Evolutionary conservation across 2,329 filamentous ascomycete species (phyloP).

Genomic region (Trichoderma hamatum): DNA sequence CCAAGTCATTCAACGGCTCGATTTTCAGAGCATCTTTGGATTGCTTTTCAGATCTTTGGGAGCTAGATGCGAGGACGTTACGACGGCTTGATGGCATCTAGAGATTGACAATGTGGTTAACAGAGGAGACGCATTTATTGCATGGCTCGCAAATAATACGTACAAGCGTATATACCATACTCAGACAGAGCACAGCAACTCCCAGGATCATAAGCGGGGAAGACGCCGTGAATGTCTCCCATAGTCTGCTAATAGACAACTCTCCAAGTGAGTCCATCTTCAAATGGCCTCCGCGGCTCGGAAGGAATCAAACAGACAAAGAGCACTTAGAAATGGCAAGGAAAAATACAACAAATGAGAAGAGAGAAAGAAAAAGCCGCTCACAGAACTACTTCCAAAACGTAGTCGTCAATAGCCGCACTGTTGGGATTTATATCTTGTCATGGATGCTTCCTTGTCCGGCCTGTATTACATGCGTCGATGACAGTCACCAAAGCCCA

Average conservation of each 20-base stretch:
- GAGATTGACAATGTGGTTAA: neutral
- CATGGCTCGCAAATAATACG: neutral
- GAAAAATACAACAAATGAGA: neutral
- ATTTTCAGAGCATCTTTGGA: constrained; percentile 22
- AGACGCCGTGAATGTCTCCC: neutral
- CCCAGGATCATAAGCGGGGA: neutral
- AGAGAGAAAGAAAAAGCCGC: neutral
- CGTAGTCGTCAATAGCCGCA: neutral
- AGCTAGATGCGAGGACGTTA: neutral
- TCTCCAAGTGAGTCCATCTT: neutral
- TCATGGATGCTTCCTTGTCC: neutral
- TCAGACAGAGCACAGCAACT: neutral
- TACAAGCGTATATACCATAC: constrained; percentile 7
- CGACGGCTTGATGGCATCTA: neutral
- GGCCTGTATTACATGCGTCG: neutral
- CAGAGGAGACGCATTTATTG: too few species aligned
- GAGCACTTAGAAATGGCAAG: neutral
- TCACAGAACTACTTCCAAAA: neutral
- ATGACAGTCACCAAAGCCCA: neutral
- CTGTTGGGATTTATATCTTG: neutral
- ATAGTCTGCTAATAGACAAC: neutral
- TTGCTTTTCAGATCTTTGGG: neutral
- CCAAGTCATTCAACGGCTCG: constrained; percentile 39
- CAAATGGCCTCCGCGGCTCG: neutral
- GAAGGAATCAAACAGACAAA: neutral